Evolutionary conservation across 1,284 basidiomycete species (phyloP), one percentile per base, ranked within the genome.

Genomic region (Rhodotorula sp.): DNA sequence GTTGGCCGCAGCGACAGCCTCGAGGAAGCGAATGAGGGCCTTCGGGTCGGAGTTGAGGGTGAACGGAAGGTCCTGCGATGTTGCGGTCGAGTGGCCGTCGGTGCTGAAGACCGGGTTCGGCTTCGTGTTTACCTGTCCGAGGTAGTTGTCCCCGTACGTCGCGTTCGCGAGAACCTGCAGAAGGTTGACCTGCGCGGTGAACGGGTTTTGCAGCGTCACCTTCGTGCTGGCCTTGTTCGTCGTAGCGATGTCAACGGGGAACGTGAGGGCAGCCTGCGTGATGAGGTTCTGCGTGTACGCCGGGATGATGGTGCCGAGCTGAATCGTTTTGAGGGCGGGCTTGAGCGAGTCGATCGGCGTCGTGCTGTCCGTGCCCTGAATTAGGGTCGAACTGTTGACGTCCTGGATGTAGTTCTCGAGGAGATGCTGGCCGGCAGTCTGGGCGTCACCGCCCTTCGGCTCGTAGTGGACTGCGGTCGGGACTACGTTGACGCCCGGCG

Each of bases 351-450:
- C 82, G 51, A 91, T 87, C 1, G 83, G 81, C 0, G 89, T 90
- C 9, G 88, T 87, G 59, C 79, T 81, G 3, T 81, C 82, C 6
- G 84, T 84, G 13, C 89, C 89, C 31, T 81, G 76, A 65, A 91
- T 89, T 24, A 83, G 82, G 0, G 86, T 86, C 55, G 83, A 81
- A 4, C 86, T 86, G 68, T 86, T 81, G 37, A 87, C 78, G 28
- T 87, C 89, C 80, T 89, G 86, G 16, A 91, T 80, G 77, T 86
- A 91, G 78, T 89, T 88, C 80, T 89, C 85, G 58, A 91, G 83
- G 71, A 91, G 77, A 9, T 77, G 77, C 72, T 68, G 61, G 31
- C 89, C 89, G 4, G 87, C 84, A 7, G 82, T 69, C n/a, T 62
- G 77, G 46, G 85, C 81, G 15, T 85, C 85, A 37, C 76, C 79